Evolutionary conservation across 2,329 filamentous ascomycete species (phyloP).

Genomic region (Aspergillus costaricaensis): DNA sequence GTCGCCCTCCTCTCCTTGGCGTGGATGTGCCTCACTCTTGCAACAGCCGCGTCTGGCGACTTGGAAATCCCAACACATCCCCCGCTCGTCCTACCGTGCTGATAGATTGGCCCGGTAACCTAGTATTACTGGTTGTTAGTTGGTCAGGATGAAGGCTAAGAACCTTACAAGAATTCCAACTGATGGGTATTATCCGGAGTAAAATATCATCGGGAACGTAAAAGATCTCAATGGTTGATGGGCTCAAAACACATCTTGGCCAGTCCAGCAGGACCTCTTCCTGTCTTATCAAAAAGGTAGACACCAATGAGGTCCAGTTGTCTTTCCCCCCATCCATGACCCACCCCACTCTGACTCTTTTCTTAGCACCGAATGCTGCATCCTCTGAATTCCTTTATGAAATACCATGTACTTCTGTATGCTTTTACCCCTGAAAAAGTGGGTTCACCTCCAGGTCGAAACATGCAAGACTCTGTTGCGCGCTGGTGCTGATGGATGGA

Average conservation of each 20-base stretch:
- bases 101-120: background rate
- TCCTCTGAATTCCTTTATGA: background rate
- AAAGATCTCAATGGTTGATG: background rate
- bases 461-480: background rate
- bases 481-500: background rate
- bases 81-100: background rate
- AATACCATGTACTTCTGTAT: background rate
- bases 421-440: constrained; percentile 3
- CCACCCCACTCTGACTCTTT: constrained; percentile 1
- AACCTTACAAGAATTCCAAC: no score
- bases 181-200: no score
- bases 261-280: background rate
- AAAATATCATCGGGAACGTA: background rate
- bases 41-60: constrained; percentile 29
- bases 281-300: background rate
- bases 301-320: background rate
- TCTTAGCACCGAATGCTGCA: background rate
- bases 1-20: constrained; percentile 15
- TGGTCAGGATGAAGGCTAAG: background rate
- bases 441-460: background rate
- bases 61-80: constrained; percentile 13
- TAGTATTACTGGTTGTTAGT: background rate
- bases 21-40: constrained; percentile 10
- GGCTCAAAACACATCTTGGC: background rate
- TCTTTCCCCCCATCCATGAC: background rate